Evolutionary conservation across 225 moss, liverwort and hornwort genomes (phyloP), one percentile per base, ranked within the genome.

Genomic region (Bryum argenteum): DNA sequence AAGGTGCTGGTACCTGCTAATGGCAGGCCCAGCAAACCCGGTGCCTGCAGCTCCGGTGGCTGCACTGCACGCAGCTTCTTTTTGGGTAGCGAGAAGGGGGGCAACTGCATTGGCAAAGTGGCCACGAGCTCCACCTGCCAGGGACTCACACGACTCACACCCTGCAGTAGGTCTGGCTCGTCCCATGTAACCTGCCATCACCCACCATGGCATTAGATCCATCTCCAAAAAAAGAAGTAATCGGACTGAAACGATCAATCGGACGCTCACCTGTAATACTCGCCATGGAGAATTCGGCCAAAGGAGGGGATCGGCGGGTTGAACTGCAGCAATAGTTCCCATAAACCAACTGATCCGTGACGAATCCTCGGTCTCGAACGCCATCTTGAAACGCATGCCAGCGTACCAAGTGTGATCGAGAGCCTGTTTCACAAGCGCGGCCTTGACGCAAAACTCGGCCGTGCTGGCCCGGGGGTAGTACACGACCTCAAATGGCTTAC

Each of bases 101-200:
- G 94, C 80, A 98, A 82, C 79, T 98, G 98, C 91, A 98, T 94
- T 40, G 98, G 98, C 80, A 94, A 80, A 13, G 98, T 92, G 52
- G 98, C 89, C 48, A 98, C 98, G 69, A 94, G 79, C 89, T 98
- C 98, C 80, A 98, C 98, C 78, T 98, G 98, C 98, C 98, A 98
- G 61, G 98, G 98, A 79, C 98, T 98, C 69, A 94, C 98, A 71
- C 98, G 91, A 78, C 87, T 91, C 45, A 94, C 94, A 37, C 98
- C 98, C 83, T 92, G 94, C 73, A 98, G 78, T 33, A 98, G 89
- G 80, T 98, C 98, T 21, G 98, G 98, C 81, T 98, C 98, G 73
- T 98, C 98, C 98, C 98, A 98, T 73, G 85, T 93, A 67, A 98
- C 98, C 98, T 98, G 89, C 70, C 61, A 59, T 72, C 41, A 9